Base-by-base conservation (phyloP, 441 rosid genomes). In the Populus tomentosa region DNA sequence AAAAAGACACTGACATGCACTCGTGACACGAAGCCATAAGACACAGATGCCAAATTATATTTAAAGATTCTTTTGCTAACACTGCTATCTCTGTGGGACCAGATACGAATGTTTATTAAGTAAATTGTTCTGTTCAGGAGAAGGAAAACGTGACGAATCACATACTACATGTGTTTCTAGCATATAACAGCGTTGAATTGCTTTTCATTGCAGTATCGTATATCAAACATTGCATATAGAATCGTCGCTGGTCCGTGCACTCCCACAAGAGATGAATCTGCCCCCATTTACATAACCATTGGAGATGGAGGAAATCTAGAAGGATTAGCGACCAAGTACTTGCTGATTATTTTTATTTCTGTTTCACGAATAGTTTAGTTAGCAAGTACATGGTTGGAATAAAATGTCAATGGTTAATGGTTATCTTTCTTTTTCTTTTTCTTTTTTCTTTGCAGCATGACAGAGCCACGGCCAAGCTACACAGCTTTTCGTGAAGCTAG, bases 301-400 rank as follows among this genome's bases (percentile, higher is more conserved):
- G 93, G 97, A 38, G 92, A 92, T 79, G 94, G 93, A 78, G 93
- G 97, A 78, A 92, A 92, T 79, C 81, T 84, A 1, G 94, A 89
- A 85, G 94, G 94, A 75, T 78, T 92, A 79, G 77, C 77, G 33
- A 81, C 84, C 20, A 75, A 72, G 93, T 90, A 87, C 30, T 20
- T 69, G 13, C 69, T 28, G 75, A 20, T 42, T 8, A 3, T 69
- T 2, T 2, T 28, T 28, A 28, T 28, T 2, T 3, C 5, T 69
- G 10, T 35, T 5, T 10, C 6, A 5, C 14, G n/a, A 63, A 61
- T 38, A 0, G 18, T 53, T 28, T 28, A 28, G 30, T 3, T 4
- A 63, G 56, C 23, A 10, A 53, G 61, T 38, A 20, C 10, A 6
- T 40, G 32, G 21, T 26, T 53, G 46, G 11, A 40, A 70, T 7